These are phyloP conservation scores for Cornus florida DNA, from an alignment of 148 eudicot genomes.

Conservation along the genomic window DNA sequence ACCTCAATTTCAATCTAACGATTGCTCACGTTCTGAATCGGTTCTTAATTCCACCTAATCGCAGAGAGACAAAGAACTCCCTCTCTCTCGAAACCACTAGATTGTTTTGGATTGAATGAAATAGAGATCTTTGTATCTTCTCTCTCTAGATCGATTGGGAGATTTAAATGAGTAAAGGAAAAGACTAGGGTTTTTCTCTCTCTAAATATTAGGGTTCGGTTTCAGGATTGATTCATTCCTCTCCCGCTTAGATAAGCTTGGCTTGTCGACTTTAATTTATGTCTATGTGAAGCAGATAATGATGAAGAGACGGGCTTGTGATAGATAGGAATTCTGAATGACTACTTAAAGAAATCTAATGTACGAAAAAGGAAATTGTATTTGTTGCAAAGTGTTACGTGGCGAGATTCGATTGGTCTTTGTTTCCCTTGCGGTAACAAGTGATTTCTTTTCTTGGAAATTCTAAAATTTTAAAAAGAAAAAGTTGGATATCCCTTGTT, in stretches of 20 bases:
- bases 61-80: not conserved
- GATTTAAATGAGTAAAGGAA: not conserved
- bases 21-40: not conserved
- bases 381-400: not conserved
- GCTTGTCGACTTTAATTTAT: not conserved
- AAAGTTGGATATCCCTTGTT: not conserved
- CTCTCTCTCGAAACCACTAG: not conserved
- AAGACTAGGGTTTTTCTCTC: not conserved
- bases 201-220: not conserved
- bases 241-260: not conserved
- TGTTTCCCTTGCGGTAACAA: too few species aligned
- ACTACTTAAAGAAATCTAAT: not conserved
- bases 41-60: not conserved
- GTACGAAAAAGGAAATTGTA: not conserved
- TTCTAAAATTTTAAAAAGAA: too few species aligned
- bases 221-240: not conserved
- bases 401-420: not conserved
- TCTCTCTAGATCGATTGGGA: too few species aligned
- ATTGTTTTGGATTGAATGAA: not conserved
- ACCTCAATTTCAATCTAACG: not conserved
- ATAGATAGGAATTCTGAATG: not conserved
- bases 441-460: too few species aligned
- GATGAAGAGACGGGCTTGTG: not conserved
- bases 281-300: not conserved
- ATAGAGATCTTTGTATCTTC: too few species aligned